Evolutionary conservation across 257 asterid genomes (phyloP).

Genomic region (Capsicum pubescens): DNA sequence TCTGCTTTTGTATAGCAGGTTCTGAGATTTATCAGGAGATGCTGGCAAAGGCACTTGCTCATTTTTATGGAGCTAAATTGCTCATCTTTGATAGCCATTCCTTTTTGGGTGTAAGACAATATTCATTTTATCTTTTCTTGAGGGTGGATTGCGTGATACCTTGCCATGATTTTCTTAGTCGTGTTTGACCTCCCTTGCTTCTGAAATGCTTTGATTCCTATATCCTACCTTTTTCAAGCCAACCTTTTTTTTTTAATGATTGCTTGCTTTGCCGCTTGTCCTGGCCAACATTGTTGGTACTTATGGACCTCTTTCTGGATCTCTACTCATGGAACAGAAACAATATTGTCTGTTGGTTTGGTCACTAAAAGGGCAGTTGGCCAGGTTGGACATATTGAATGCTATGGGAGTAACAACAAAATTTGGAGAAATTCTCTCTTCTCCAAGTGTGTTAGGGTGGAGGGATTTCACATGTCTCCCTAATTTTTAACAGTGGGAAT

Average conservation of each 20-base stretch:
- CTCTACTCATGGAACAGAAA: background rate
- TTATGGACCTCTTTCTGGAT: background rate
- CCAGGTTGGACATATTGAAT: background rate
- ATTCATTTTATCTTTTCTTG: background rate
- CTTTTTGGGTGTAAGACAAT: constrained; percentile 68
- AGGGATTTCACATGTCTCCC: background rate
- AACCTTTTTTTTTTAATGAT: constrained; percentile 12
- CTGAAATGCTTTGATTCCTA: background rate
- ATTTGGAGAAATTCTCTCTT: background rate
- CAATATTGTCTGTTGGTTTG: constrained; percentile 9
- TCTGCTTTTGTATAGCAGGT: constrained; percentile 50
- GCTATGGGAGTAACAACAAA: background rate
- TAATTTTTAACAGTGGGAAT: background rate
- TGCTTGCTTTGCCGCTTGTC: constrained; percentile 13
- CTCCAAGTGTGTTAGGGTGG: background rate
- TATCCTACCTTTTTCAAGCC: constrained; percentile 4
- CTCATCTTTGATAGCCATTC: constrained; percentile 77
- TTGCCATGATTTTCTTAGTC: constrained; percentile 3
- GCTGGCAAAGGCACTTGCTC: constrained; percentile 92
- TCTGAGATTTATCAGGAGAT: constrained; percentile 91
- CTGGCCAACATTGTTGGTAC: background rate
- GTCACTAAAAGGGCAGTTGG: constrained; percentile 19
- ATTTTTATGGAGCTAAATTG: constrained; percentile 80
- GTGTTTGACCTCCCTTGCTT: background rate
- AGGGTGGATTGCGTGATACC: constrained; percentile 3